Base-by-base conservation (phyloP, 345 rosid genomes). In the Litchi chinensis region DNA sequence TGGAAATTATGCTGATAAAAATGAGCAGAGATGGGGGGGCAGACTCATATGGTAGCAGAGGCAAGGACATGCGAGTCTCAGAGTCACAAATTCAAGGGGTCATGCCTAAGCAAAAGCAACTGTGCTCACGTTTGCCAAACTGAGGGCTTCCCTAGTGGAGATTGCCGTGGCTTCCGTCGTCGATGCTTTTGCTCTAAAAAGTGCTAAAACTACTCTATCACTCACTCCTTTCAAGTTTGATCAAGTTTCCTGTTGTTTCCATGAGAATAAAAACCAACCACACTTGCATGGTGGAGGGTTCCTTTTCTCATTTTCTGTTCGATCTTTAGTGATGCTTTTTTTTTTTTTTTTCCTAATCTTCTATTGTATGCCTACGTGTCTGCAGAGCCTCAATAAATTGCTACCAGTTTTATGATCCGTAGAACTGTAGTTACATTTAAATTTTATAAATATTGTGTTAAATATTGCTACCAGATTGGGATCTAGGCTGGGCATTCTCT, bases 111-210 rank as follows among this genome's bases (percentile, higher is more conserved):
- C 7, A n/a, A 48, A 5, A 70, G 63, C 44, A 87, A 87, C 72
- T 87, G 90, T 28, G 87, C 76, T 19, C 1, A 68, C 18, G 76
- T 87, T 41, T 85, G 90, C 83, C 67, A 77, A 32, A 81, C 85
- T 0, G 90, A 87, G 73, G 86, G 86, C 16, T 87, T 85, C 78
- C 71, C n/a, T 0, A 76, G 82, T 6, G 90, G 88, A 16, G 68
- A 79, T 5, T 87, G 90, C 79, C 79, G 83, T 1, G 90, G 88
- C 48, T 77, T 87, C 37, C 88, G 82, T 44, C 86, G 83, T 24
- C 85, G 88, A 3, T 85, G 90, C 81, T 85, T 83, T 70, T 87
- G 90, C 82, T 65, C 78, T 71, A 87, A 72, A 6, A 67, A 79
- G 2, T 86, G 89, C 62, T 81, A 84, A 65, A 22, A 60, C 26